These are phyloP conservation scores for Aspergillus sp. DNA, from an alignment of 2,329 filamentous ascomycete genomes.

Conservation along the genomic window DNA sequence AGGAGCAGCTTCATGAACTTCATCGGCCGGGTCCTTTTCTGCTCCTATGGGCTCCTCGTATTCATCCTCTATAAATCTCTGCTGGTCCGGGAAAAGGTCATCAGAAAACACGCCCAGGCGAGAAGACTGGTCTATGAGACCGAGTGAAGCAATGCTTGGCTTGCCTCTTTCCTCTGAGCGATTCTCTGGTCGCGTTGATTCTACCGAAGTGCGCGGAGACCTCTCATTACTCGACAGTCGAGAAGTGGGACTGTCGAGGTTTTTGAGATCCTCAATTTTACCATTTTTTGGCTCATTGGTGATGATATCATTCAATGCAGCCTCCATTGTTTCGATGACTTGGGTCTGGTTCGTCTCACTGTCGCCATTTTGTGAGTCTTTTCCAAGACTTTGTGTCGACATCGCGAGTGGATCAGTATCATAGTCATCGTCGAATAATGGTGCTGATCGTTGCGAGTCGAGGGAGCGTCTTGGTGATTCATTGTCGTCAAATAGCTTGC, in stretches of 20 bases:
- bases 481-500: slow-evolving; percentile 44
- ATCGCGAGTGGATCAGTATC: slow-evolving; percentile 68
- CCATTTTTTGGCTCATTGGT: slow-evolving; percentile 62
- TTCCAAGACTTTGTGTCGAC: slow-evolving; percentile 77
- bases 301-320: slow-evolving; percentile 88
- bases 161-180: slow-evolving; percentile 56
- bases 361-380: slow-evolving; percentile 59
- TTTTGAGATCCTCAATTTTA: slow-evolving; percentile 35
- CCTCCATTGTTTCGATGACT: slow-evolving; percentile 89
- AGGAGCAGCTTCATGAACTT: slow-evolving; percentile 89
- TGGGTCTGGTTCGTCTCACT: slow-evolving; percentile 62
- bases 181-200: slow-evolving; percentile 48
- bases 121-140: slow-evolving; percentile 81
- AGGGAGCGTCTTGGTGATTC: slow-evolving; percentile 63
- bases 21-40: slow-evolving; percentile 66
- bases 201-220: slow-evolving; percentile 62
- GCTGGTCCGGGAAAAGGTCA: slow-evolving; percentile 85
- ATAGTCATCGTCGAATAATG: slow-evolving; percentile 79
- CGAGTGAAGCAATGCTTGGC: slow-evolving; percentile 86
- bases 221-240: slow-evolving; percentile 55
- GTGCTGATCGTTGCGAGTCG: slow-evolving; percentile 59
- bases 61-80: slow-evolving; percentile 79
- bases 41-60: slow-evolving; percentile 67
- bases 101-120: slow-evolving; percentile 93
- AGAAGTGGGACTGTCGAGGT: slow-evolving; percentile 33